Percentiles rank a stretch among this genome's conserved stretches.
phyloP scores from a whole-genome alignment of 1,284 basidiomycete species.

The Ganoderma lucidum region DNA sequence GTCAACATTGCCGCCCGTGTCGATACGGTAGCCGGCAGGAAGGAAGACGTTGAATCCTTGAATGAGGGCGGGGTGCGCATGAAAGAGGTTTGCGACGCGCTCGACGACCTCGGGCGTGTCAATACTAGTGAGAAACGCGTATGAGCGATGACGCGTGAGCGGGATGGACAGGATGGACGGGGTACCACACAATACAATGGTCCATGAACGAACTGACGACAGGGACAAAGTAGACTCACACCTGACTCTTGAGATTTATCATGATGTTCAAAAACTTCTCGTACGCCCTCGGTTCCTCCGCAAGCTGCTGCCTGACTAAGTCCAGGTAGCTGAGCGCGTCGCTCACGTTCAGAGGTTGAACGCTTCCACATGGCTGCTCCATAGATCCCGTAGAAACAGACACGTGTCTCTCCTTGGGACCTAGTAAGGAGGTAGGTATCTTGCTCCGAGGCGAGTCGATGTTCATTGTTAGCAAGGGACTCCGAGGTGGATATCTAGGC shows the following conservation, averaged over 20 bases:
- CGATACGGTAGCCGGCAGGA: slow-evolving; percentile 94
- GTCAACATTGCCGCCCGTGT: slow-evolving; percentile 66
- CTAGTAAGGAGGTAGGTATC: no score
- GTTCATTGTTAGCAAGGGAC: no score
- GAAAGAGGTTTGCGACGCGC: slow-evolving; percentile 93
- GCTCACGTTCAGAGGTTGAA: slow-evolving; percentile 74
- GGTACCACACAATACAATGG: not conserved
- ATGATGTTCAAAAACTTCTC: slow-evolving; percentile 97
- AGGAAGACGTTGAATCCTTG: slow-evolving; percentile 99
- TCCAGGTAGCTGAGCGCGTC: slow-evolving; percentile 96
- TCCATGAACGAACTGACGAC: no score
- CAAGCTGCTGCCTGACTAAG: slow-evolving; percentile 90
- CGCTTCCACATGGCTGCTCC: slow-evolving; percentile 21
- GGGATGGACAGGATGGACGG: not conserved
- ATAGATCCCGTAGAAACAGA: not conserved
- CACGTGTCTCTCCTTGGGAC: no score
- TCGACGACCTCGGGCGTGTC: slow-evolving; percentile 97
- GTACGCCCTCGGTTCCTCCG: slow-evolving; percentile 90
- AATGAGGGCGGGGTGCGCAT: slow-evolving; percentile 90
- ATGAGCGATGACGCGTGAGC: not conserved
- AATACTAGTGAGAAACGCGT: slow-evolving; percentile 62
- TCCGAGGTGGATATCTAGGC: no score
- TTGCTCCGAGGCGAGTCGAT: no score
- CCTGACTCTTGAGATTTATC: slow-evolving; percentile 96
- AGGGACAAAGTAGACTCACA: slow-evolving; percentile 59